Percentiles rank a stretch among this genome's conserved stretches.
Evolutionary conservation across 2,329 filamentous ascomycete species (phyloP).

Genomic region (Colletotrichum sp.): DNA sequence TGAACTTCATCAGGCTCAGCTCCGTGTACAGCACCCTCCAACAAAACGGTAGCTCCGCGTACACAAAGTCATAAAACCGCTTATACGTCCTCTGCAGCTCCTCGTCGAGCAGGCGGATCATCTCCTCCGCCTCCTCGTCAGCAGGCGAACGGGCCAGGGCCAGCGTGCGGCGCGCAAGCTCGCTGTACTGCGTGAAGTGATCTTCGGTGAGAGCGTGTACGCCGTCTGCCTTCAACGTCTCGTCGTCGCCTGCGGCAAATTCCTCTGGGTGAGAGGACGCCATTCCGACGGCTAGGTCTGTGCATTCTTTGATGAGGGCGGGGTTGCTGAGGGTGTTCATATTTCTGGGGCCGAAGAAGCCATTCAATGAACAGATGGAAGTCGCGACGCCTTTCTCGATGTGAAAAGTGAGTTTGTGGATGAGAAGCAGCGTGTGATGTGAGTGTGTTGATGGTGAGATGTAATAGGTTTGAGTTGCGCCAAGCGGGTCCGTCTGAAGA

Average conservation of each 20-base stretch:
- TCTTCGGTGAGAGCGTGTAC: background rate
- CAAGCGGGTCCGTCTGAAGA: slow-evolving; percentile 13
- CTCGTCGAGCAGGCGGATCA: background rate
- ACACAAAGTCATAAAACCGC: slow-evolving; percentile 71
- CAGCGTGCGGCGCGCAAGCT: background rate
- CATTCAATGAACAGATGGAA: rapidly evolving
- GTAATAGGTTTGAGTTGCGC: background rate
- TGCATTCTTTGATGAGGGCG: background rate
- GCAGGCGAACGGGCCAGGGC: background rate
- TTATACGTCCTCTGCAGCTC: slow-evolving; percentile 12
- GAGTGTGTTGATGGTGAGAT: background rate
- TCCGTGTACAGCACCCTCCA: slow-evolving; percentile 79
- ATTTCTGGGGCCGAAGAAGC: background rate
- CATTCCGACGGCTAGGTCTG: background rate
- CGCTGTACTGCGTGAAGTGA: background rate
- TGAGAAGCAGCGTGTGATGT: background rate
- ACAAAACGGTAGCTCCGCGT: slow-evolving; percentile 66
- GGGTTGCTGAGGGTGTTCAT: background rate
- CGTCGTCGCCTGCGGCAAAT: background rate
- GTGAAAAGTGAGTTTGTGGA: background rate
- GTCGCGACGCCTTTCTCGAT: rapidly evolving
- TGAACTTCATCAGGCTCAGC: slow-evolving; percentile 68
- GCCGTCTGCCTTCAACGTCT: background rate
- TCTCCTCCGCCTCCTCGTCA: background rate
- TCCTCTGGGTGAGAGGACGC: background rate